These are phyloP conservation scores for Corylus avellana DNA, from an alignment of 306 rosid genomes.

Conservation along the genomic window DNA sequence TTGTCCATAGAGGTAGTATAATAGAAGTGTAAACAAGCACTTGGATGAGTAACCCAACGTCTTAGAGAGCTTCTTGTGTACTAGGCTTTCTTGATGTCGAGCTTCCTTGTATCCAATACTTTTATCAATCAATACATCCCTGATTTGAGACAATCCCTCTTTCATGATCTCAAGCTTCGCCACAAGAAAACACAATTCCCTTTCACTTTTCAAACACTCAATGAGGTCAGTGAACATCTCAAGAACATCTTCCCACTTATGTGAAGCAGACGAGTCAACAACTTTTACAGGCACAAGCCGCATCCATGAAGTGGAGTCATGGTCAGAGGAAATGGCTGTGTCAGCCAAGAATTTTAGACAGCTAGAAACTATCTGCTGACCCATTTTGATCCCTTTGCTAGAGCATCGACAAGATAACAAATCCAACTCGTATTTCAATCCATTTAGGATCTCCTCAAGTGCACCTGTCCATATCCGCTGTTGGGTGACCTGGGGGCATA, in stretches of 20 bases:
- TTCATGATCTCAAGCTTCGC: constrained; percentile 72
- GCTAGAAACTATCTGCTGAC: constrained; percentile 65
- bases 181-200: constrained; percentile 39
- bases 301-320: constrained; percentile 78
- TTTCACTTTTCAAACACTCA: constrained; percentile 52
- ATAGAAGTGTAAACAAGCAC: constrained; percentile 79
- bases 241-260: constrained; percentile 80
- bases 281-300: constrained; percentile 54
- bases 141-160: constrained; percentile 83
- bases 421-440: constrained; percentile 62
- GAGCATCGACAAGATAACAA: constrained; percentile 33
- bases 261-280: constrained; percentile 35
- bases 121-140: constrained; percentile 60
- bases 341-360: constrained; percentile 64
- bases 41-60: constrained; percentile 77
- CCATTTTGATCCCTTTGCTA: constrained; percentile 45
- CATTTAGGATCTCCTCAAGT: constrained; percentile 56
- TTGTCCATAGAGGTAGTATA: constrained; percentile 62
- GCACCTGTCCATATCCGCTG: constrained; percentile 69
- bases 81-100: constrained; percentile 62
- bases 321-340: constrained; percentile 32
- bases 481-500: constrained; percentile 68
- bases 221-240: constrained; percentile 79
- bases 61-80: constrained; percentile 78
- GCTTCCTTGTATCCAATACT: constrained; percentile 72